Evolutionary conservation across 1,284 basidiomycete genomes (phyloP), one percentile per base, ranked within the genome.

Genomic region (Megacollybia platyphylla): DNA sequence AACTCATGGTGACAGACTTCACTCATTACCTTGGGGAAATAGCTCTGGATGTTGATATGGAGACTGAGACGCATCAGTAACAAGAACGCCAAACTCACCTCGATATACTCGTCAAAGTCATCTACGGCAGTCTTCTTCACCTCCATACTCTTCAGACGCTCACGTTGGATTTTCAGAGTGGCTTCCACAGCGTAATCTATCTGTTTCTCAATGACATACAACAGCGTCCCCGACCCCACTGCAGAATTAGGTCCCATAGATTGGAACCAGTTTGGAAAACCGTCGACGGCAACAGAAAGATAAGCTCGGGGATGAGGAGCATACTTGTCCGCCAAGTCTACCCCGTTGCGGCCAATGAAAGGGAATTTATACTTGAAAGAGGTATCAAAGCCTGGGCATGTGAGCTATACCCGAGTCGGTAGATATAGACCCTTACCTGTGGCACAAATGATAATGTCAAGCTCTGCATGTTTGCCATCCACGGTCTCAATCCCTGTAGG

Each of bases 241-340:
- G 52, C 60, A 11, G 71, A 64, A 51, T 76, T 79, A 1, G 78
- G 77, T 0, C 78, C 77, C 8, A 73, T 57, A 17, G 62, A 52
- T 46, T 68, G 63, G 60, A 77, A 77, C 63, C 67, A 68, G 54
- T 79, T 80, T 18, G 78, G 78, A 53, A 80, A 79, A 3, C 70
- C 72, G 42, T 77, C 72, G 11, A 70, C 65, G 28, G 69, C 67
- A 27, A 79, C 51, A 2, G 67, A 61, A 7, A 80, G 60, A 53
- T 80, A 80, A 8, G 73, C 69, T 9, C 56, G 51, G 1, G 78
- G 75, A 51, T 76, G 64, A 2, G 73, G 73, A 6, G 56, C 58
- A 54, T 70, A 73, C 44, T 67, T 67, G 4, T 72, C 63, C 41
- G 66, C 63, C 4, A 80, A 57, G 27, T 64, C 59, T 6, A 65